Conservation (phyloP, 345 rosid species). For the Camelina sativa region DNA sequence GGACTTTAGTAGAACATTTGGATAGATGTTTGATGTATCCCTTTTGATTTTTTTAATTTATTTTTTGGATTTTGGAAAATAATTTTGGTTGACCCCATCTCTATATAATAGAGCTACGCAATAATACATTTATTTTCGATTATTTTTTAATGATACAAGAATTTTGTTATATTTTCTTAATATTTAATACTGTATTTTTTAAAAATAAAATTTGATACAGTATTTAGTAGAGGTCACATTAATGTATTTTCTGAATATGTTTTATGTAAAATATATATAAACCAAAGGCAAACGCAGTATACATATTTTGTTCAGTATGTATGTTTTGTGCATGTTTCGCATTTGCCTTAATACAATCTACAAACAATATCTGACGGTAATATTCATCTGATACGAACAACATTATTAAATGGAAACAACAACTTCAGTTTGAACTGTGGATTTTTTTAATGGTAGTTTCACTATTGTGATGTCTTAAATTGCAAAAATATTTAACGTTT, state of each 20-base stretch:
- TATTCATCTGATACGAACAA: not conserved
- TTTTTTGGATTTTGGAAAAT: conserved; percentile 14
- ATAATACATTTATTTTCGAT: not conserved
- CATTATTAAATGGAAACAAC: not conserved
- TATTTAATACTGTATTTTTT: not conserved
- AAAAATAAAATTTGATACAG: too few relatives aligned
- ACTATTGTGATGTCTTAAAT: not conserved
- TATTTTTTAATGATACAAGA: not conserved
- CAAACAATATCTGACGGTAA: not conserved
- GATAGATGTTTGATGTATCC: conserved; percentile 26
- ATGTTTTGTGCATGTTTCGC: not conserved
- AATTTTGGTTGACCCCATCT: conserved; percentile 3
- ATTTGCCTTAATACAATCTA: not conserved
- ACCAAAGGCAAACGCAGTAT: not conserved
- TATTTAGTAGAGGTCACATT: not conserved
- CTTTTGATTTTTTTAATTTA: not conserved
- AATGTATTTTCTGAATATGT: too few relatives aligned
- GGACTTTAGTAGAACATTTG: conserved; percentile 14
- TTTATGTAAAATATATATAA: too few relatives aligned
- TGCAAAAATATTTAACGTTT: not conserved
- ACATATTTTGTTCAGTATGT: too few relatives aligned
- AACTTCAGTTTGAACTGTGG: not conserved
- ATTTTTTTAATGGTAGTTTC: not conserved
- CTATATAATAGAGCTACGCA: conserved; percentile 9
- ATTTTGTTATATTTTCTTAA: not conserved